A percentile compares a stretch with the other conserved stretches of the same genome.
Conservation (phyloP, 768 basidiomycete genomes). For the Mycena galericulata region DNA sequence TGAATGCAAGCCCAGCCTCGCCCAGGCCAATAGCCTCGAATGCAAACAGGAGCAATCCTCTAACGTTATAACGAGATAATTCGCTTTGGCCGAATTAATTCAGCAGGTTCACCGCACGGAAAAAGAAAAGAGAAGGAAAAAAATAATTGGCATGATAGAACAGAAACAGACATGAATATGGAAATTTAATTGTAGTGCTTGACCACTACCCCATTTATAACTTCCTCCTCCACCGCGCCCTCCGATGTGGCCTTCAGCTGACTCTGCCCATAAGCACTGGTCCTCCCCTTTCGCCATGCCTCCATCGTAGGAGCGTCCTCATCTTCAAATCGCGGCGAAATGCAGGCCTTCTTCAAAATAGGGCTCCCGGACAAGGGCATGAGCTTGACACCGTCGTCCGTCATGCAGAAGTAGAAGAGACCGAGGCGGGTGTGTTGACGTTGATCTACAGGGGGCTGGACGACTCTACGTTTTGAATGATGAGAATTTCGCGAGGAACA, state of each 20-base stretch:
- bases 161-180: background rate
- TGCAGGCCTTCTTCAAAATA: constrained; percentile 59
- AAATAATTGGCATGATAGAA: too few species aligned
- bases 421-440: constrained; percentile 62
- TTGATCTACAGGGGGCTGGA: constrained; percentile 70
- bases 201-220: constrained; percentile 65
- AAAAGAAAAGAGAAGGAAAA: too few species aligned
- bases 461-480: constrained; percentile 51
- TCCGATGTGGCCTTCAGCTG: constrained; percentile 55
- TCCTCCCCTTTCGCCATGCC: constrained; percentile 64
- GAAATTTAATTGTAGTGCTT: constrained; percentile 63
- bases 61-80: too few species aligned
- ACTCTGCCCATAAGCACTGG: constrained; percentile 62
- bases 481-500: background rate
- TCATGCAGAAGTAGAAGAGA: constrained; percentile 67
- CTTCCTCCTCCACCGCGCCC: constrained; percentile 64
- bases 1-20: background rate
- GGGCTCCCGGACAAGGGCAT: constrained; percentile 60
- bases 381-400: constrained; percentile 63
- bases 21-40: background rate
- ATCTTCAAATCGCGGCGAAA: constrained; percentile 51
- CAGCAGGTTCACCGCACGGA: too few species aligned
- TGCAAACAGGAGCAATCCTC: background rate
- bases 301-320: constrained; percentile 62
- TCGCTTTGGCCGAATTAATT: too few species aligned